phyloP scores from a whole-genome alignment of 768 basidiomycete species.

The Suillus tomentosus region DNA sequence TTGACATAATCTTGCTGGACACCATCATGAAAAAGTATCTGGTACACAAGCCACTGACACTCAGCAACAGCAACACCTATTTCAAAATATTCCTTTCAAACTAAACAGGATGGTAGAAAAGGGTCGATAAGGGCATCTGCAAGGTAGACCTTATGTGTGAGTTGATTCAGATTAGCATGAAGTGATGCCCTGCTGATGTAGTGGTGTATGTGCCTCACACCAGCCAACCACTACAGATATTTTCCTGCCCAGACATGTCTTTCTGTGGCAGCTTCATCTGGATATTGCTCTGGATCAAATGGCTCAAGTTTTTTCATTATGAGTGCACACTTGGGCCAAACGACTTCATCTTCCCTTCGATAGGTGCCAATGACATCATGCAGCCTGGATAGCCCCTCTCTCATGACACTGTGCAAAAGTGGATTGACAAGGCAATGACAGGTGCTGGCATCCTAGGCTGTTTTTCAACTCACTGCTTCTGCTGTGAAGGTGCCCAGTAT shows the following conservation, averaged over 20 bases:
- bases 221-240: not conserved
- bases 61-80: constrained; percentile 17
- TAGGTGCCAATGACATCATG: too few relatives aligned
- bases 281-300: constrained; percentile 9
- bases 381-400: too few relatives aligned
- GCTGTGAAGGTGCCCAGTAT: too few relatives aligned
- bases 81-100: constrained; percentile 26
- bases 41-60: constrained; percentile 2
- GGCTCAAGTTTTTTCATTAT: not conserved
- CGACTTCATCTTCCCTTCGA: too few relatives aligned
- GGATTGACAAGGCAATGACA: too few relatives aligned
- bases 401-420: too few relatives aligned
- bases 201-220: too few relatives aligned
- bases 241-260: not conserved
- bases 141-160: constrained; percentile 20
- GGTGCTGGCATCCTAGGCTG: too few relatives aligned
- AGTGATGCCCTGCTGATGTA: not conserved
- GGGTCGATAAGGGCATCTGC: constrained; percentile 28
- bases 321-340: not conserved
- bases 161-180: not conserved
- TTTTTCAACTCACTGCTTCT: too few relatives aligned
- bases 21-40: constrained; percentile 9
- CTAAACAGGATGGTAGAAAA: constrained; percentile 28
- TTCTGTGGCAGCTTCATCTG: constrained; percentile 2
- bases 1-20: constrained; percentile 1